These are phyloP conservation scores for Coniochaeta sp. DNA, from an alignment of 2,329 filamentous ascomycete genomes.

Conservation along the genomic window DNA sequence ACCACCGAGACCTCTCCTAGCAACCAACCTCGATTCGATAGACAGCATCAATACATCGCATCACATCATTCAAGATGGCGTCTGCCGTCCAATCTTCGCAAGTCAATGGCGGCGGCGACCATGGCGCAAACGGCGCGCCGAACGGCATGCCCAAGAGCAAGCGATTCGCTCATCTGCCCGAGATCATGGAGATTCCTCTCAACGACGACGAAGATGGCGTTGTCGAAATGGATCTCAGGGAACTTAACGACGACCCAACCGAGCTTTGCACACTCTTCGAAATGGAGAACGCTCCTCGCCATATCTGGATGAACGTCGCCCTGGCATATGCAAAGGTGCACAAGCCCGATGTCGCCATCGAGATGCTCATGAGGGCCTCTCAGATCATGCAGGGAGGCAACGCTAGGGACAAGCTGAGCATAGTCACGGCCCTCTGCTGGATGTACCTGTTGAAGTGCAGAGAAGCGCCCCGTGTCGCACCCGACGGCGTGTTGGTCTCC, in stretches of 20 bases:
- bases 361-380: slow-evolving; percentile 67
- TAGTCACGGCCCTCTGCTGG: slow-evolving; percentile 83
- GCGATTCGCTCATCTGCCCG: slow-evolving; percentile 59
- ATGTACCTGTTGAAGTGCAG: slow-evolving; percentile 85
- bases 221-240: slow-evolving; percentile 89
- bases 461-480: slow-evolving; percentile 58
- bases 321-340: slow-evolving; percentile 94
- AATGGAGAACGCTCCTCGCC: slow-evolving; percentile 84
- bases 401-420: slow-evolving; percentile 75
- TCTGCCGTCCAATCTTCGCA: background rate
- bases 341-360: slow-evolving; percentile 78
- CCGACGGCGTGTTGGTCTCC: slow-evolving; percentile 56
- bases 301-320: slow-evolving; percentile 97
- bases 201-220: slow-evolving; percentile 62
- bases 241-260: slow-evolving; percentile 85
- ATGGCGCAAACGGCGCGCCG: slow-evolving; percentile 28
- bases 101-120: background rate
- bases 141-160: slow-evolving; percentile 40
- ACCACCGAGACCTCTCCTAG: background rate
- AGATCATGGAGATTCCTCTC: slow-evolving; percentile 60
- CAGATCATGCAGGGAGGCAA: slow-evolving; percentile 63
- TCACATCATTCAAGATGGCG: background rate
- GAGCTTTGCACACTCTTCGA: slow-evolving; percentile 93
- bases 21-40: background rate
- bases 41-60: background rate